Base-by-base conservation (phyloP, 495 filamentous ascomycete species). In the Annulohypoxylon nitens region DNA sequence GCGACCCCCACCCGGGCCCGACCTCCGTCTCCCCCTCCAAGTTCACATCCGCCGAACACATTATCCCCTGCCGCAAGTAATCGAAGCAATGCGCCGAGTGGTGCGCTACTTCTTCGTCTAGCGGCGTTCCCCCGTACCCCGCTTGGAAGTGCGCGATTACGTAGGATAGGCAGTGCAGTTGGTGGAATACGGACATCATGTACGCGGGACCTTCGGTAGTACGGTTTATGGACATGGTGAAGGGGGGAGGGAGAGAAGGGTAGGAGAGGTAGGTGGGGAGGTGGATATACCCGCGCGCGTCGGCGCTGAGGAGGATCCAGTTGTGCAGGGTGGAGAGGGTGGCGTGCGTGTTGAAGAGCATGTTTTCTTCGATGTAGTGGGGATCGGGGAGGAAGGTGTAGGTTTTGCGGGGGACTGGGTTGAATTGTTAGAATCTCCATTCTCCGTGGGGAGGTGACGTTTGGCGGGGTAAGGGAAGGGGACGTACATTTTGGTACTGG, bases 171-270 rank as follows among this genome's bases (percentile, higher is more conserved):
- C 86, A 87, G 66, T 88, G 85, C 2, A 88, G 80, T 67, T 87
- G 85, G 75, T 88, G 84, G 70, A 86, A 85, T 11, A 86, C 83
- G 26, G 82, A 81, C 74, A 87, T 82, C 83, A 86, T 84, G 75
- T 80, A 86, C 1, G 78, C 82, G 2, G 81, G 81, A 2, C 82
- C 83, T 37, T 84, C 76, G 0, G 67, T 63, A 9, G 75, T 61
- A 16, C 80, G 79, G 67, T 80, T 72, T 1, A 84, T 48, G 6
- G 68, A 59, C 12, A 81, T 73, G 25, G 43, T 77, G 73, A 82
- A 84, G 0, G 83, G 83, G 14, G 81, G 75, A 11, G 74, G 69
- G 34, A 85, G 81, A 2, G 60, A 62, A 16, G 79, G 69, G 72
- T 82, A 85, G 48, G 70, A 54, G 4, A 67, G 71, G 43, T 73